A percentile compares a stretch with the other conserved stretches of the same genome.
Conservation (phyloP, 148 eudicot species). For the Rhododendron griersonianum region DNA sequence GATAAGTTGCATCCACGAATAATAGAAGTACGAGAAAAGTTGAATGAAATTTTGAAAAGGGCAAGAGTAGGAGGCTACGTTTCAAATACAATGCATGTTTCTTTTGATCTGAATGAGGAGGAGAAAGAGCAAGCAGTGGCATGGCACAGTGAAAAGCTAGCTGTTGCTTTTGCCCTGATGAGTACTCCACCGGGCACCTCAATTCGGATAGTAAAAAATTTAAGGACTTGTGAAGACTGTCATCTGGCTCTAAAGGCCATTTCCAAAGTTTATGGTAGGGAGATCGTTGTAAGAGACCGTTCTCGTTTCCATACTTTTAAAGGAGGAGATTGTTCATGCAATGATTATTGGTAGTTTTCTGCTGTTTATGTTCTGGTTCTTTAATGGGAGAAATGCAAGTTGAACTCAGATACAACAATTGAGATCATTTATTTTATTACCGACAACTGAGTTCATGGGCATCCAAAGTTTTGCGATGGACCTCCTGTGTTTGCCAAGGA, state of each 20-base stretch:
- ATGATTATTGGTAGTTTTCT: constrained; percentile 41
- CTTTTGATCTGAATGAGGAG: constrained; percentile 54
- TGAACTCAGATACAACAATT: neutral
- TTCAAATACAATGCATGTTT: constrained; percentile 31
- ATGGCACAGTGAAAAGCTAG: constrained; percentile 53
- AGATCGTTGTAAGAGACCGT: constrained; percentile 53
- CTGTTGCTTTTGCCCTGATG: constrained; percentile 40
- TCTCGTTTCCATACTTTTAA: constrained; percentile 47
- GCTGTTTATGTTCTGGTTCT: neutral
- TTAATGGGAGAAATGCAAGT: neutral
- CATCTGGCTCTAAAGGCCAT: constrained; percentile 42
- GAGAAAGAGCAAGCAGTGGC: constrained; percentile 52
- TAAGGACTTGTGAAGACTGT: constrained; percentile 54
- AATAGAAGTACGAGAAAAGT: constrained; percentile 24
- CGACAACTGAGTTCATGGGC: neutral
- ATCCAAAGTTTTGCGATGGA: neutral
- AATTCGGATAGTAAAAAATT: constrained; percentile 45
- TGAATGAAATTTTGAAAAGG: constrained; percentile 34
- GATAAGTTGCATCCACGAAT: constrained; percentile 44
- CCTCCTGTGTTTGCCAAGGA: neutral
- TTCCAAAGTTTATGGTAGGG: constrained; percentile 37
- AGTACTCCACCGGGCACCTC: constrained; percentile 26
- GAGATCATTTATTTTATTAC: neutral
- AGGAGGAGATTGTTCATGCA: constrained; percentile 49
- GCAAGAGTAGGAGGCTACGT: constrained; percentile 36